These are phyloP conservation scores for Gracilaria domingensis DNA, from an alignment of 23 red algal species.

Conservation along the genomic window DNA sequence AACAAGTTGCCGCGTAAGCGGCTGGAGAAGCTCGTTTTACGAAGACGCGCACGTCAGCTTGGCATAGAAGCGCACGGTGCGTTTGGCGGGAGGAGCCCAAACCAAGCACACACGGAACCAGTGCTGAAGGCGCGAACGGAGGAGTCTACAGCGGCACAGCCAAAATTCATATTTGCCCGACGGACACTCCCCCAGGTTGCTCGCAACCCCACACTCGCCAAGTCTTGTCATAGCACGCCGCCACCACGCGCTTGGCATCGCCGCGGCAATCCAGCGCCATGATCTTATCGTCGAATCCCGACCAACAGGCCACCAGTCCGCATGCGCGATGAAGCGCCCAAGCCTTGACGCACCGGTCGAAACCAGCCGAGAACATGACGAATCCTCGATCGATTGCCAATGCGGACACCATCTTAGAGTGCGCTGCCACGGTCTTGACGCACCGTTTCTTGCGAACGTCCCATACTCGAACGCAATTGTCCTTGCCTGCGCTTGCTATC, in stretches of 20 bases:
- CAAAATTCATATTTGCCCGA: neutral
- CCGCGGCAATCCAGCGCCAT: slow-evolving; percentile 56
- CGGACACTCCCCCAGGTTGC: neutral
- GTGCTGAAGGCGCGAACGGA: neutral
- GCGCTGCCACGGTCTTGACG: slow-evolving; percentile 66
- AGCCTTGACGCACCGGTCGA: slow-evolving; percentile 72
- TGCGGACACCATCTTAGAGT: slow-evolving; percentile 61
- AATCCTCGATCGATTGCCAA: slow-evolving; percentile 38
- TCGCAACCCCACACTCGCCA: slow-evolving; percentile 72
- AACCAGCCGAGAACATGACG: slow-evolving; percentile 58
- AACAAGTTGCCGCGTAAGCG: neutral
- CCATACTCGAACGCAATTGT: slow-evolving; percentile 81
- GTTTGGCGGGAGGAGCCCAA: neutral
- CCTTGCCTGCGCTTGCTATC: slow-evolving; percentile 54
- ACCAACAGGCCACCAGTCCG: slow-evolving; percentile 61
- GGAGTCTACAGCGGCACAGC: neutral
- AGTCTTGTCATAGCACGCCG: slow-evolving; percentile 84
- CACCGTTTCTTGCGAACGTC: slow-evolving; percentile 53
- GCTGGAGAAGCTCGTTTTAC: neutral
- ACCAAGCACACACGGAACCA: neutral
- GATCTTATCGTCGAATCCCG: slow-evolving; percentile 77
- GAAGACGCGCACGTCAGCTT: neutral
- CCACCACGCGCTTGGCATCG: slow-evolving; percentile 40
- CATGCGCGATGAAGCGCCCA: slow-evolving; percentile 71
- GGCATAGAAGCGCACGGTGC: neutral